These are phyloP conservation scores for Raddia distichophylla DNA, from an alignment of 176 grass and related monocot species.

Conservation along the genomic window DNA sequence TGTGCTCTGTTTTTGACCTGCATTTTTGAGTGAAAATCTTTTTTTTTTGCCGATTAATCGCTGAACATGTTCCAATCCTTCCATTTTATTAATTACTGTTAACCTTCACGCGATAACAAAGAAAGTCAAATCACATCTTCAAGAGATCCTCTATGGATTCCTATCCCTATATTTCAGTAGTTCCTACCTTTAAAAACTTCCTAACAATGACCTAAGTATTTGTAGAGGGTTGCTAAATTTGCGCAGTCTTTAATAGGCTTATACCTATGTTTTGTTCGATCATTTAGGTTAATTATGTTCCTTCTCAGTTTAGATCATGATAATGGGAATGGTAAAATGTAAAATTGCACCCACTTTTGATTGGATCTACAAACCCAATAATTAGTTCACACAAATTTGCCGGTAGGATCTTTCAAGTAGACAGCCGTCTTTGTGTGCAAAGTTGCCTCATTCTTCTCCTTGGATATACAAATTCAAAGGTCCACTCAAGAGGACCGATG, in stretches of 20 bases:
- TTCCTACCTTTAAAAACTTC: no score
- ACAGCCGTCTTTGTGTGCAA: not conserved
- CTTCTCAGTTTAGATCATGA: not conserved
- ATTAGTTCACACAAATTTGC: not conserved
- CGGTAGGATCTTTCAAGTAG: not conserved
- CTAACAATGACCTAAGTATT: no score
- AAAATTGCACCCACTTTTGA: not conserved
- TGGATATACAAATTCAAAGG: not conserved
- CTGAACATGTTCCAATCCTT: no score
- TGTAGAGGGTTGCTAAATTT: no score
- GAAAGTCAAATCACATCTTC: no score
- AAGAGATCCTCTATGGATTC: no score
- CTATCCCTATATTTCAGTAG: no score
- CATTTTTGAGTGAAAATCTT: not conserved
- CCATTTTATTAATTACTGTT: no score
- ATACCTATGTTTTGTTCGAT: no score
- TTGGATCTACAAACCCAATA: not conserved
- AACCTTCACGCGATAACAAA: no score
- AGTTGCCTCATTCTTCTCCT: not conserved
- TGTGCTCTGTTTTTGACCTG: not conserved
- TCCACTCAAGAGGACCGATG: not conserved
- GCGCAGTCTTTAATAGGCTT: no score
- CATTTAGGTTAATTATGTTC: not conserved
- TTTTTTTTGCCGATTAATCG: not conserved
- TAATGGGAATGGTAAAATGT: not conserved